Percentiles rank a stretch among this genome's conserved stretches.
phyloP scores from a whole-genome alignment of 805 yeast species.

The Kodamaea laetipori region DNA sequence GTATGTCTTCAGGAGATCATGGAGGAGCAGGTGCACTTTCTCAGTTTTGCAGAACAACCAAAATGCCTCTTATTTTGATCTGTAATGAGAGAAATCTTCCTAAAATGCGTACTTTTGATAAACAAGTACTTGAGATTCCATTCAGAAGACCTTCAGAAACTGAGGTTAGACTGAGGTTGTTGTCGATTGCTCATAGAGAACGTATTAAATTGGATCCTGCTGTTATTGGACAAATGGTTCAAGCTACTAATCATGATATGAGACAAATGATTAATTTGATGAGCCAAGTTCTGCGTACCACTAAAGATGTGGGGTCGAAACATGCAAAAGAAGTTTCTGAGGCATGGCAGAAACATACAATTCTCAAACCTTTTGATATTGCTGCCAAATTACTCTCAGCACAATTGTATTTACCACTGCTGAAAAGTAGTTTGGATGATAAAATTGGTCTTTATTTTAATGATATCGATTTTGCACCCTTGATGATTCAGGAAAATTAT shows the following conservation, averaged over 20 bases:
- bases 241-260: conserved; percentile 85
- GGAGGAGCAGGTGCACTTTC: conserved; percentile 98
- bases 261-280: conserved; percentile 90
- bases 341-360: conserved; percentile 87
- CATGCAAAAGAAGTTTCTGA: conserved; percentile 62
- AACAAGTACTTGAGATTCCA: conserved; percentile 73
- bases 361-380: conserved; percentile 90
- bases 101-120: conserved; percentile 94
- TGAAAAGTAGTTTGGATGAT: conserved; percentile 66
- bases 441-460: conserved; percentile 88
- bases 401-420: conserved; percentile 54
- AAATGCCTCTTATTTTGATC: conserved; percentile 87
- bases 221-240: conserved; percentile 79
- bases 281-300: conserved; percentile 80
- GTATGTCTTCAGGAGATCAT: conserved; percentile 98
- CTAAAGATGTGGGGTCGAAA: conserved; percentile 60
- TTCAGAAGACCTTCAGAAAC: conserved; percentile 87
- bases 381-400: conserved; percentile 65
- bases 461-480: conserved; percentile 91
- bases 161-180: conserved; percentile 77
- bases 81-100: conserved; percentile 93
- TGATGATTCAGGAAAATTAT: conserved; percentile 96
- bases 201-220: conserved; percentile 76
- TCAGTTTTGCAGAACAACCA: conserved; percentile 78
- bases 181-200: conserved; percentile 90